Base-by-base conservation (phyloP, 2,329 filamentous ascomycete genomes). In the Microdochium trichocladiopsis region DNA sequence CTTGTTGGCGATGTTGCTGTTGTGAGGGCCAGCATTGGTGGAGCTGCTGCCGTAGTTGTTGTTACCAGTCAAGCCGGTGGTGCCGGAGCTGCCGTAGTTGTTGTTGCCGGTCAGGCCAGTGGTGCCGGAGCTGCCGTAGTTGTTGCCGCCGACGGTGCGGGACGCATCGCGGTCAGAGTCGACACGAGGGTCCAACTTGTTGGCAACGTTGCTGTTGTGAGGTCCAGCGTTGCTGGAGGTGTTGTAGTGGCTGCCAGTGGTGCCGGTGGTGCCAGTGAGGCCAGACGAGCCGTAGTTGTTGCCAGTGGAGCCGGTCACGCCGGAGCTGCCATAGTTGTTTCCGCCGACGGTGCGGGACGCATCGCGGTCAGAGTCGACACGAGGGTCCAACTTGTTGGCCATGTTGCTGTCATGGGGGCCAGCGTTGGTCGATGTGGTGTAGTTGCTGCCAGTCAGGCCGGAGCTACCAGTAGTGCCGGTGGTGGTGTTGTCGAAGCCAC, bases 171-270 rank as follows among this genome's bases (percentile, higher is more conserved):
- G 66, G 59, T 81, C 75, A 43, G 72, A 76, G 60, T 81, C 76
- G 47, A 80, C 66, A 16, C 76, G 68, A 21, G 78, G 78, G 56
- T 83, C 79, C 2, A 63, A 45, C 60, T 78, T 78, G 70, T 83
- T 83, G 22, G 68, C 58, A 16, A 72, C 10, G 53, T 76, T 69
- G 2, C 71, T 73, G 52, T 58, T 59, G 63, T 82, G 76, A 45
- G 78, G 77, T 0, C 78, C 77, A 55, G 57, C 57, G 47, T 56
- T 60, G 25, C 23, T 53, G 47, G 73, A 72, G 48, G 52, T 55
- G 33, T 57, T 28, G 37, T 45, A 50, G 28, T 57, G 50, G 21
- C 49, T 55, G 18, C 60, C 28, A 53, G 71, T 72, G 48, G 52
- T 52, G 37, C 51, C 53, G 11, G 56, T 25, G 14, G 57, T 55